Conservation (phyloP, 2,329 filamentous ascomycete species). For the Phyllosticta ampelicida region DNA sequence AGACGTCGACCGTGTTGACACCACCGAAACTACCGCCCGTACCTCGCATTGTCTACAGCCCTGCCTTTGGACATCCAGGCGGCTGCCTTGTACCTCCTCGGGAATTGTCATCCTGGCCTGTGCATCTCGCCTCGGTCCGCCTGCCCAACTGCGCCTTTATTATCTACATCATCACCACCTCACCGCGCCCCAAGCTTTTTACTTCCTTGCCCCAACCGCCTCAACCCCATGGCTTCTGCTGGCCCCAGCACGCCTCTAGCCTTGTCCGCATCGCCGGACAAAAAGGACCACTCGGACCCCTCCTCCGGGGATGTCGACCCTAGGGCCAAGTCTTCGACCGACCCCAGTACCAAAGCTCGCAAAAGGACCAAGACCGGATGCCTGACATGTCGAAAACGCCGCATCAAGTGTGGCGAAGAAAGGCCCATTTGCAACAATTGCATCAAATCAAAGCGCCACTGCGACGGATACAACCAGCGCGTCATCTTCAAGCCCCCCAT, state of each 20-base stretch:
- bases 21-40: background rate
- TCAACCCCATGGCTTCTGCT: constrained; percentile 2
- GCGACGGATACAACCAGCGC: constrained; percentile 73
- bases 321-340: constrained; percentile 3
- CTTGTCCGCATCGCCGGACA: background rate
- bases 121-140: constrained; percentile 11
- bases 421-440: constrained; percentile 74
- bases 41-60: background rate
- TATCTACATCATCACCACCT: background rate
- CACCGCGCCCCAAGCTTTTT: background rate
- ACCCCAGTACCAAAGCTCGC: constrained; percentile 7
- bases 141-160: background rate
- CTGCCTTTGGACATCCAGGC: background rate
- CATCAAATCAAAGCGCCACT: constrained; percentile 72
- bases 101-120: constrained; percentile 6
- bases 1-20: background rate
- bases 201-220: background rate
- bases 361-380: constrained; percentile 82
- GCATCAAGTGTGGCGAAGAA: constrained; percentile 95
- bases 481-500: constrained; percentile 71
- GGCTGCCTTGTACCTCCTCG: background rate
- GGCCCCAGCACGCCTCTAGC: background rate
- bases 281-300: background rate
- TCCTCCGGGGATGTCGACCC: background rate
- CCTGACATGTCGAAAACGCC: constrained; percentile 82